phyloP scores from a whole-genome alignment of 1,284 basidiomycete species.

The Ceratobasidium sp. region DNA sequence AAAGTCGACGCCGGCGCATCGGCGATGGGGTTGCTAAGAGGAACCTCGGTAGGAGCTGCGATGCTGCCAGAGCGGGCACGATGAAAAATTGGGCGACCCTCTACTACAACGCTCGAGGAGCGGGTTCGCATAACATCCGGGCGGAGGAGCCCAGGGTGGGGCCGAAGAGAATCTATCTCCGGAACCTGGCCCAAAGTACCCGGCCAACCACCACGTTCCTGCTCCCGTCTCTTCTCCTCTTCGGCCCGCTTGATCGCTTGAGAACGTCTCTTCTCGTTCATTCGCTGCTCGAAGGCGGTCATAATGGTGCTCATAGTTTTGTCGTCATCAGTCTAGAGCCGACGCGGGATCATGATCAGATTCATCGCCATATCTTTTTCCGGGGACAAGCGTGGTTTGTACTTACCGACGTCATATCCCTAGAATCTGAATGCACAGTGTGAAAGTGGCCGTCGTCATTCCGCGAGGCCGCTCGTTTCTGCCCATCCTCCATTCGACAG shows the following conservation, averaged over 20 bases:
- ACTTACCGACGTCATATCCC: conserved; percentile 31
- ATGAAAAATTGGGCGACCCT: conserved; percentile 18
- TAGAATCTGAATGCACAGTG: conserved; percentile 22
- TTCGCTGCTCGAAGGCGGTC: conserved; percentile 21
- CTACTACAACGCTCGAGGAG: conserved; percentile 39
- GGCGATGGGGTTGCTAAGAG: background rate
- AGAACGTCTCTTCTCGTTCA: conserved; percentile 30
- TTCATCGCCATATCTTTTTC: background rate
- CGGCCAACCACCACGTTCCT: conserved; percentile 27
- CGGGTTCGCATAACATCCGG: conserved; percentile 36
- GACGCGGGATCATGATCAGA: conserved; percentile 18
- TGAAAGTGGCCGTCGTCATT: conserved; percentile 42
- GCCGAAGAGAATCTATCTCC: conserved; percentile 13
- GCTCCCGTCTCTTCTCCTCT: conserved; percentile 22
- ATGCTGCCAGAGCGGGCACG: conserved; percentile 36
- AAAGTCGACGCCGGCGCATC: background rate
- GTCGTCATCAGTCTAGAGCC: conserved; percentile 43
- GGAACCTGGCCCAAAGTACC: conserved; percentile 10
- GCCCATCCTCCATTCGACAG: conserved; percentile 34
- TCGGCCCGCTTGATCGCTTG: background rate
- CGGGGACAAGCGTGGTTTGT: conserved; percentile 4
- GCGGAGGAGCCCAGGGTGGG: conserved; percentile 21
- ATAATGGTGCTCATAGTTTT: conserved; percentile 30
- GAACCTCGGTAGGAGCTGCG: conserved; percentile 8
- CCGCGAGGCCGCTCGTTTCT: conserved; percentile 25